These are phyloP conservation scores for Candida berthetii DNA, from an alignment of 805 yeast species.

Conservation along the genomic window DNA sequence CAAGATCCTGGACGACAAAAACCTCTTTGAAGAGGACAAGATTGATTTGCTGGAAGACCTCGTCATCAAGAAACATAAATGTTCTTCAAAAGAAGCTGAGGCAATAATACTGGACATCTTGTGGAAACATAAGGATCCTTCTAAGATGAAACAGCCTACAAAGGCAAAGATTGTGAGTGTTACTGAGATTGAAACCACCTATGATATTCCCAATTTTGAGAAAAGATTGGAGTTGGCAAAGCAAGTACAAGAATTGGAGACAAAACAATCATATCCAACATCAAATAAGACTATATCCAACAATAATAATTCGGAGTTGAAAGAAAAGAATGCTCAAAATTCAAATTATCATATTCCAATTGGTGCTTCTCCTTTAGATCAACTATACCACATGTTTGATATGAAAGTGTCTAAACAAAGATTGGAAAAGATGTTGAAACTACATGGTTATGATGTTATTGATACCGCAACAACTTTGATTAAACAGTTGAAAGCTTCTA, in stretches of 20 bases:
- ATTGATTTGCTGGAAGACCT: constrained; percentile 30
- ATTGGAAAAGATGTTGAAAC: constrained; percentile 28
- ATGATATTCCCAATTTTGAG: constrained; percentile 20
- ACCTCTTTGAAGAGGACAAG: constrained; percentile 30
- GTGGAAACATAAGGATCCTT: constrained; percentile 32
- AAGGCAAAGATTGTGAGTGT: constrained; percentile 16
- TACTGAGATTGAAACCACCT: constrained; percentile 8
- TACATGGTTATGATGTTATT: constrained; percentile 28
- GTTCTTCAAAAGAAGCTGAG: constrained; percentile 21
- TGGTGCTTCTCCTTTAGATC: constrained; percentile 30
- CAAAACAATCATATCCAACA: neutral
- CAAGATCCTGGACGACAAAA: constrained; percentile 22
- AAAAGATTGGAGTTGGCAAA: constrained; percentile 18
- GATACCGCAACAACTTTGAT: constrained; percentile 15
- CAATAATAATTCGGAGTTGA: constrained; percentile 7
- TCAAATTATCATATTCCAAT: constrained; percentile 1
- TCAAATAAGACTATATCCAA: neutral
- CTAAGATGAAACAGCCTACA: constrained; percentile 6
- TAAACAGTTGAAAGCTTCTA: constrained; percentile 10
- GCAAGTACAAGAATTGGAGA: constrained; percentile 14
- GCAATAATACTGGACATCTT: constrained; percentile 31
- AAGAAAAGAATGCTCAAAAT: constrained; percentile 17
- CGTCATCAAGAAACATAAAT: constrained; percentile 16
- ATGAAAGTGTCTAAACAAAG: constrained; percentile 23
- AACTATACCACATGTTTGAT: constrained; percentile 26